Percentiles rank a stretch among this genome's conserved stretches.
These are phyloP conservation scores for Saksenaea vasiformis DNA, from an alignment of 371 early-diverging fungal genomes.

Conservation along the genomic window DNA sequence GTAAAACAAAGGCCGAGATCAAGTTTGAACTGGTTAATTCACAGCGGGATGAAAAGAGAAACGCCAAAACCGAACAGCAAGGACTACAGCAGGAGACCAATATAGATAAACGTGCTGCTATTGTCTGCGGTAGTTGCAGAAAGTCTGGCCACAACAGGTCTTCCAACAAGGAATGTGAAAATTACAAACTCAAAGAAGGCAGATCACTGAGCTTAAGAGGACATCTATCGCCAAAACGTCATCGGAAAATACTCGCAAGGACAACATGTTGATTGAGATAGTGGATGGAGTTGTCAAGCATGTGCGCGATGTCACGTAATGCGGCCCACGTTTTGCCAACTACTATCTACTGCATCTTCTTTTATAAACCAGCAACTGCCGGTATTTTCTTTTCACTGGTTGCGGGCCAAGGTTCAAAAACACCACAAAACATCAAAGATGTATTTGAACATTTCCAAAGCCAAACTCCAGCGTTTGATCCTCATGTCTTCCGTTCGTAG, in stretches of 20 bases:
- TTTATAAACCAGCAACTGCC: not conserved
- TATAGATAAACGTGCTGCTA: not conserved
- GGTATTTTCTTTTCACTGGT: not conserved
- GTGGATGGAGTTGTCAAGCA: not conserved
- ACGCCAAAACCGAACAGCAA: not conserved
- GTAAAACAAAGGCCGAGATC: not conserved
- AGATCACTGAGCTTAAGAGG: not conserved
- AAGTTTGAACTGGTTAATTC: not conserved
- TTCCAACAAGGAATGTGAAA: not conserved
- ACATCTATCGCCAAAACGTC: not conserved
- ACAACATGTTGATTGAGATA: not conserved
- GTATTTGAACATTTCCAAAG: not conserved
- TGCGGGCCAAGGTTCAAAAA: not conserved
- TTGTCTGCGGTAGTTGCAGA: not conserved
- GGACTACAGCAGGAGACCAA: too few relatives aligned
- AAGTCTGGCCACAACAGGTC: not conserved
- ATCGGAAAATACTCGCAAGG: not conserved
- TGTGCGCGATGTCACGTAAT: not conserved
- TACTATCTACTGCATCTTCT: not conserved
- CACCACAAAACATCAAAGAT: not conserved
- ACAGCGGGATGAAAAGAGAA: not conserved
- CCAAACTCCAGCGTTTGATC: not conserved
- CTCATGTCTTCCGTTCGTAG: too few relatives aligned
- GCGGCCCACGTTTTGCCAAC: not conserved
- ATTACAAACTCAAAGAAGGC: not conserved